Evolutionary conservation across 1,284 basidiomycete genomes (phyloP), one percentile per base, ranked within the genome.

Genomic region (Cutaneotrichosporon sp.): DNA sequence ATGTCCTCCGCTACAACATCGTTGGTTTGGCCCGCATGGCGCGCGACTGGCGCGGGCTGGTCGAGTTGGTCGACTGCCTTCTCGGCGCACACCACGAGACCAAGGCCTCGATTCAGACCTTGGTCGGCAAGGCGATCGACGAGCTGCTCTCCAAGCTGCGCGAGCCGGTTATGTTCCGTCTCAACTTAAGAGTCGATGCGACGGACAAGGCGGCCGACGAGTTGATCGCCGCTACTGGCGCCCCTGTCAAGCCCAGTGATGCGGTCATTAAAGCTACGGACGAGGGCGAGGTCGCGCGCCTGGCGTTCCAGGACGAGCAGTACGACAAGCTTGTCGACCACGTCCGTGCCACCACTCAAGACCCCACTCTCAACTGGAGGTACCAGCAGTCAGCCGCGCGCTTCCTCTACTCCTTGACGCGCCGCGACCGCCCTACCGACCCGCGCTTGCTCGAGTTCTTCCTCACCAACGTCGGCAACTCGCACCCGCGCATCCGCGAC

Each of bases 51-150:
- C 81, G 81, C n/a, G 86, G 87, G 68, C 85, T 88, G 65, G 82
- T 82, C 7, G 82, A 83, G 54, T 90, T 91, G 69, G 81, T 92
- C 45, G 77, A 87, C 58, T 82, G 87, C n/a, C 80, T 97, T 42
- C 82, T 97, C 8, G 85, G 87, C 59, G 91, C 90, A 56, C 93
- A 97, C 74, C 89, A 92, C 67, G 91, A 97, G 76, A 92, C 95
- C 74, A 97, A 97, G 84, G 90, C 94, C 22, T 95, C 92, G 0
- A 86, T 98, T 27, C 95, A 98, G 80, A 91, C 94, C 70, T 81
- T 97, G 10, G 87, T 95, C 43, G 82, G 83, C 53, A 87, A 82
- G 51, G 82, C 94, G 38, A 86, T 89, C 18, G 84, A 87, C 66
- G 91, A 95, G 63, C 69, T 75, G 7, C 69, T 79, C 18, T 64